A percentile compares a stretch with the other conserved stretches of the same genome.
phyloP scores from a whole-genome alignment of 495 filamentous ascomycete genomes.

The Aspergillus heteromorphus region DNA sequence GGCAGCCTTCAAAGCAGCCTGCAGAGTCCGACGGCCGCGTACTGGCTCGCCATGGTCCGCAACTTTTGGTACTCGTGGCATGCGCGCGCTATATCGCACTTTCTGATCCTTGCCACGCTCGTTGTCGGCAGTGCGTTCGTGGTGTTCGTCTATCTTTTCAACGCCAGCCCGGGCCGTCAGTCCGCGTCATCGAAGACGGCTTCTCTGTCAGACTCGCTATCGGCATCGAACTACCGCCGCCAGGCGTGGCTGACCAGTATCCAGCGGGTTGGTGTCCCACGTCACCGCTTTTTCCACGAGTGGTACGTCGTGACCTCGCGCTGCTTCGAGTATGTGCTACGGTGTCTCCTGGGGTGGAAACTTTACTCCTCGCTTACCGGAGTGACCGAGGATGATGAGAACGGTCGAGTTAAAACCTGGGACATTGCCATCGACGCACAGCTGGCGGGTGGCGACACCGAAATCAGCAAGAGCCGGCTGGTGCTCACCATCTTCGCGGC shows the following conservation, averaged over 20 bases:
- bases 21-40: constrained; percentile 18
- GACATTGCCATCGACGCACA: constrained; percentile 92
- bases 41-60: constrained; percentile 24
- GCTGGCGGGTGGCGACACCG: constrained; percentile 85
- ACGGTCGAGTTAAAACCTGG: constrained; percentile 86
- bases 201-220: constrained; percentile 50
- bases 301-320: constrained; percentile 74
- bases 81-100: constrained; percentile 36
- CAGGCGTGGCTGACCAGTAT: constrained; percentile 94
- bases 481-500: constrained; percentile 85
- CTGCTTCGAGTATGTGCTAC: constrained; percentile 72
- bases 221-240: constrained; percentile 77
- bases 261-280: constrained; percentile 90
- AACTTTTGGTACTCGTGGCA: constrained; percentile 38
- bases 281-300: constrained; percentile 78
- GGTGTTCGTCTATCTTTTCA: constrained; percentile 63
- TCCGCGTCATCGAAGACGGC: constrained; percentile 25
- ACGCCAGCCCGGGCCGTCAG: constrained; percentile 41
- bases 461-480: constrained; percentile 82
- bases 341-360: constrained; percentile 69
- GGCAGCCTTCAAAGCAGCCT: constrained; percentile 25
- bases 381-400: constrained; percentile 78
- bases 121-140: constrained; percentile 64
- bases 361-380: constrained; percentile 74
- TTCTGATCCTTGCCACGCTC: constrained; percentile 54